These are phyloP conservation scores for Akanthomyces dipterigenus DNA, from an alignment of 2,329 filamentous ascomycete genomes.

Conservation along the genomic window DNA sequence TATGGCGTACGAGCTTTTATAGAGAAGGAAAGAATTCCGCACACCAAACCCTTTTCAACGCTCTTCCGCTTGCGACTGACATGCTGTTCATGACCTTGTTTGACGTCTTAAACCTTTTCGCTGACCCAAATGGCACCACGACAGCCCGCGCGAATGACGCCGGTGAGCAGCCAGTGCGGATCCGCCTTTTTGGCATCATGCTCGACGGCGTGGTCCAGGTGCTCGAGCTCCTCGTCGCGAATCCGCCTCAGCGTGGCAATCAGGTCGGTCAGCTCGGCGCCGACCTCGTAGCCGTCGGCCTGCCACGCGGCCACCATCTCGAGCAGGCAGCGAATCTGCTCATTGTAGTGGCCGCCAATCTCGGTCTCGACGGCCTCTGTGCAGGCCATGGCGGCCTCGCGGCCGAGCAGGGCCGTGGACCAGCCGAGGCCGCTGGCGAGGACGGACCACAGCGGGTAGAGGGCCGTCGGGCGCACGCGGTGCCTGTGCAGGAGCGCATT, in stretches of 20 bases:
- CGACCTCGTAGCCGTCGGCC: conserved; percentile 69
- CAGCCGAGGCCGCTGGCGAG: conserved; percentile 79
- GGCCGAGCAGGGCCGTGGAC: conserved; percentile 80
- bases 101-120: conserved; percentile 53
- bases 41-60: neutral
- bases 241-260: conserved; percentile 72
- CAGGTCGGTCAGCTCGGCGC: conserved; percentile 68
- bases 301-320: conserved; percentile 76
- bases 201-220: conserved; percentile 89
- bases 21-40: neutral
- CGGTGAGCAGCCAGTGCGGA: conserved; percentile 83
- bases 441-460: conserved; percentile 84
- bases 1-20: neutral
- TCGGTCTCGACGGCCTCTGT: conserved; percentile 98
- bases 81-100: neutral
- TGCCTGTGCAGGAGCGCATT: conserved; percentile 77
- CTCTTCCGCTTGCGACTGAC: neutral
- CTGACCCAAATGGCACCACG: conserved; percentile 88
- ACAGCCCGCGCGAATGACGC: conserved; percentile 83
- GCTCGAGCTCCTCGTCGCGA: conserved; percentile 92
- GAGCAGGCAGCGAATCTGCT: conserved; percentile 74
- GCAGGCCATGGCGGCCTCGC: conserved; percentile 96
- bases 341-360: conserved; percentile 93
- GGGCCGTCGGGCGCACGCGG: conserved; percentile 82
- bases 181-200: conserved; percentile 86